These are phyloP conservation scores for Elaeagnus macrophylla DNA, from an alignment of 306 rosid species.

Conservation along the genomic window DNA sequence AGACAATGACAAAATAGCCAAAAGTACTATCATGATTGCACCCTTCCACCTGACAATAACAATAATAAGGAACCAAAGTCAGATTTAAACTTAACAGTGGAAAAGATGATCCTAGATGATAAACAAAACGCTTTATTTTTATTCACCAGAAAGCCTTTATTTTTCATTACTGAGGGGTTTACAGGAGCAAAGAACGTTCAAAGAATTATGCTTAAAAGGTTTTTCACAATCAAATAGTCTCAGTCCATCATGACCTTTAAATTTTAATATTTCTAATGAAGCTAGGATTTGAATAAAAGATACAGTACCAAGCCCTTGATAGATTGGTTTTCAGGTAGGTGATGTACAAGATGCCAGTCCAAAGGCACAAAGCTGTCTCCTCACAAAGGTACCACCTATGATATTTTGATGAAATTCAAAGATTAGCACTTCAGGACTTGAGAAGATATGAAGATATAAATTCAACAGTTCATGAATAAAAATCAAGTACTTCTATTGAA, in stretches of 20 bases:
- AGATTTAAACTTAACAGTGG: slow-evolving; percentile 11
- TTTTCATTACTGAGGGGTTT: not conserved
- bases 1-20: slow-evolving; percentile 48
- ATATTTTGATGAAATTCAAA: slow-evolving; percentile 22
- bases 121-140: slow-evolving; percentile 2
- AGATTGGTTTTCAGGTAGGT: slow-evolving; percentile 62
- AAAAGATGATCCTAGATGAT: slow-evolving; percentile 1
- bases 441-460: not conserved
- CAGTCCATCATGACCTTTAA: not conserved
- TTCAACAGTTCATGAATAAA: not conserved
- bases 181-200: too few species aligned
- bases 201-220: too few species aligned
- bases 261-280: slow-evolving; percentile 5
- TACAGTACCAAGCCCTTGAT: slow-evolving; percentile 58
- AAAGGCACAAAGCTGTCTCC: slow-evolving; percentile 84
- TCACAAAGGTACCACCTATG: slow-evolving; percentile 90
- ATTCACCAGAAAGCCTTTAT: not conserved
- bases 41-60: slow-evolving; percentile 85
- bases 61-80: slow-evolving; percentile 17
- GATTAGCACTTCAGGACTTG: slow-evolving; percentile 6
- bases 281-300: slow-evolving; percentile 20
- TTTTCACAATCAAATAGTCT: not conserved
- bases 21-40: slow-evolving; percentile 60
- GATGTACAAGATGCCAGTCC: slow-evolving; percentile 79
- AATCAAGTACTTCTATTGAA: not conserved